Conservation (phyloP, 345 rosid genomes). For the Linum tenue region DNA sequence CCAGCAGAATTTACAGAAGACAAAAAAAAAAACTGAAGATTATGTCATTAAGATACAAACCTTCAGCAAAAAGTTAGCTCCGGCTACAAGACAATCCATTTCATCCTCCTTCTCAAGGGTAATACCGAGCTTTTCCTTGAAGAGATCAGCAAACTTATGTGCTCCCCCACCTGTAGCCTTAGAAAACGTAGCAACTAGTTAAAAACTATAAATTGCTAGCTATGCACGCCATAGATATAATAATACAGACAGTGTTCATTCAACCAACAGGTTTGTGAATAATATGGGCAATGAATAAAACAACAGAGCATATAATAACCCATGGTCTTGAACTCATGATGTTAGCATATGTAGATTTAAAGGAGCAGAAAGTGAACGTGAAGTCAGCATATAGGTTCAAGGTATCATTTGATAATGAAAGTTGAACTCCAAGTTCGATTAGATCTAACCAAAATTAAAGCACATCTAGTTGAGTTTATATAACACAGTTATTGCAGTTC, state of each 20-base stretch:
- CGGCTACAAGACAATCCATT: conserved; percentile 6
- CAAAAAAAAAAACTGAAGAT: not conserved
- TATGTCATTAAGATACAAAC: not conserved
- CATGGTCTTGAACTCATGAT: no score
- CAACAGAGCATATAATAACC: no score
- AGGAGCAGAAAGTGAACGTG: no score
- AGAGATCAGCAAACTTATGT: conserved; percentile 4
- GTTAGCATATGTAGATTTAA: no score
- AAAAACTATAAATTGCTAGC: not conserved
- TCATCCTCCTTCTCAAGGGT: conserved; percentile 2
- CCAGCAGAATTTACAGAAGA: no score
- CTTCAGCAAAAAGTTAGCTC: conserved; percentile 5
- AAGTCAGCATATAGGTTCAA: no score
- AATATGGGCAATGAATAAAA: no score
- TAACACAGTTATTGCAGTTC: not conserved
- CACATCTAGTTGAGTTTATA: not conserved
- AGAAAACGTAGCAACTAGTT: not conserved
- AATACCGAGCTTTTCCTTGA: conserved; percentile 2
- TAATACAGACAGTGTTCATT: not conserved
- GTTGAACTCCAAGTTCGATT: not conserved
- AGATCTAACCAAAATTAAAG: not conserved
- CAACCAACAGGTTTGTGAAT: not conserved
- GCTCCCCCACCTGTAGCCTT: conserved; percentile 5
- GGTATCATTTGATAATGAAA: not conserved
- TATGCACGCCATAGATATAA: not conserved